phyloP scores from a whole-genome alignment of 768 basidiomycete genomes.

The Kwoniella europaea region DNA sequence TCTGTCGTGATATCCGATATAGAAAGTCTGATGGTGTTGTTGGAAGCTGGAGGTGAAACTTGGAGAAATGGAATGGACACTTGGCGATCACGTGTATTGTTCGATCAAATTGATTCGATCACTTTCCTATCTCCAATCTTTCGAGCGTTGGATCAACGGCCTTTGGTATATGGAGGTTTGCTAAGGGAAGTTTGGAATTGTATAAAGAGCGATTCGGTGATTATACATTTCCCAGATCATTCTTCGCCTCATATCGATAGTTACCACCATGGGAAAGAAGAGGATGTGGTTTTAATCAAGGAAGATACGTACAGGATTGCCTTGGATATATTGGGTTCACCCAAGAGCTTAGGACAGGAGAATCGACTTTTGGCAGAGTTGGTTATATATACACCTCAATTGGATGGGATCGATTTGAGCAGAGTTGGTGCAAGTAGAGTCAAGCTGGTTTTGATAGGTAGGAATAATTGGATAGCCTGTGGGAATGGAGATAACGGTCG shows the following conservation, averaged over 20 bases:
- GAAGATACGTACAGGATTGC: constrained; percentile 13
- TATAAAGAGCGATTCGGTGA: constrained; percentile 15
- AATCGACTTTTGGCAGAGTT: constrained; percentile 12
- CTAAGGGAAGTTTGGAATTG: constrained; percentile 16
- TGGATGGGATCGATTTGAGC: constrained; percentile 12
- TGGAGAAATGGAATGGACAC: constrained; percentile 10
- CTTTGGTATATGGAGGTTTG: neutral
- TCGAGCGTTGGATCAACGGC: neutral
- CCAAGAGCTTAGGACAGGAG: constrained; percentile 3
- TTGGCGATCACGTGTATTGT: constrained; percentile 9
- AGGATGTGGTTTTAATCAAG: neutral
- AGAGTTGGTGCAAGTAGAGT: neutral
- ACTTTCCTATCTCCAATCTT: constrained; percentile 1
- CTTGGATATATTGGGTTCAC: neutral
- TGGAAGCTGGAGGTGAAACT: neutral
- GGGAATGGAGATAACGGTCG: neutral
- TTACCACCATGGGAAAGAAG: neutral
- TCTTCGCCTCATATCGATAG: no score
- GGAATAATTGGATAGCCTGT: neutral
- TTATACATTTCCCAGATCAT: constrained; percentile 8
- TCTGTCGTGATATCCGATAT: neutral
- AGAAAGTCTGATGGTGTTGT: neutral
- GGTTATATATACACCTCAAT: constrained; percentile 4
- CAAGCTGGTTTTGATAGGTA: constrained; percentile 4
- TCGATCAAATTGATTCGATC: constrained; percentile 19